Base-by-base conservation (phyloP, 164 flowering plant species). In the Piper betle region DNA sequence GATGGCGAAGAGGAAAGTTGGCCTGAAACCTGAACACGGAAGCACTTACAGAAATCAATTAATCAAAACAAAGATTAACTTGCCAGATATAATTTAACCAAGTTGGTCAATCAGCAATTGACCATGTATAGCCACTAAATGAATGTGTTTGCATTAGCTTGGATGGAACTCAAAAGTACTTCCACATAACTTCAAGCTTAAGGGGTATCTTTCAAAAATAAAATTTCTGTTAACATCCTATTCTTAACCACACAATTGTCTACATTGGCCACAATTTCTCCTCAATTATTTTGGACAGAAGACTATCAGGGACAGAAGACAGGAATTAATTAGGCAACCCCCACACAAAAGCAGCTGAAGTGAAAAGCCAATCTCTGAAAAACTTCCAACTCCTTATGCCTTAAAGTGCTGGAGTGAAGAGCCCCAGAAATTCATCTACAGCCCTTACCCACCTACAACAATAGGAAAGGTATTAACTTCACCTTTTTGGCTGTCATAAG, bases 361-460 rank as follows among this genome's bases (percentile, higher is more conserved):
- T 10, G 0, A 46, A 10, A 46, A 46, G 37, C 57, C 18, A 19
- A 5, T 19, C n/a, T n/a, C 16, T 5, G n/a, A 16, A 2, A 15
- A 53, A 10, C 0, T 58, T 8, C 11, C 6, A 10, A 58, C 39
- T 2, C 17, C 18, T 37, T 57, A 64, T 77, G 78, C 66, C 69
- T 69, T 57, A 69, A 71, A 19, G 77, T 68, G 63, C 78, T 71
- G 46, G 80, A 65, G 39, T 78, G 73, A 43, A 83, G 72, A 52
- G 64, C 79, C 42, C 20, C 5, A 81, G 67, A 62, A 79, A 83
- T 65, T 79, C 85, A 62, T 75, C 77, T 46, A 81, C 82, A 52
- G 85, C 83, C 67, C 79, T 62, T 53, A 78, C 85, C 88, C 88
- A 83, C 87, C 87, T 83, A 73, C 68, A 74, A 61, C 48, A 38